phyloP scores from a whole-genome alignment of 1,139 yeast species.

The Blastobotrys illinoisensis region DNA sequence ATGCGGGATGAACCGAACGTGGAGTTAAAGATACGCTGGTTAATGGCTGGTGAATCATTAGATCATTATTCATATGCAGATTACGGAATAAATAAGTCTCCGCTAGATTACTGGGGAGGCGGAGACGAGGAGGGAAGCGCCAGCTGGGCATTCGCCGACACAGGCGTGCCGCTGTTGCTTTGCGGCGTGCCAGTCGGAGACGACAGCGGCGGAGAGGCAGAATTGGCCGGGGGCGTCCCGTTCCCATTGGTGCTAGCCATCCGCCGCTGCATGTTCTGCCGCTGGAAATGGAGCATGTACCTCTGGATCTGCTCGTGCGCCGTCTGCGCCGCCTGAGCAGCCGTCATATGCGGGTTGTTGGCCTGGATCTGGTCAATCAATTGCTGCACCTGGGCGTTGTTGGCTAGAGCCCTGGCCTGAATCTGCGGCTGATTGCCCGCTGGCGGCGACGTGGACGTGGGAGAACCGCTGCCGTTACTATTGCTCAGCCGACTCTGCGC shows the following conservation, averaged over 20 bases:
- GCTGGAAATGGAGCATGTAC: slow-evolving; percentile 30
- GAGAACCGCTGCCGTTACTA: slow-evolving; percentile 1
- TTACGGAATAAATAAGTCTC: not conserved
- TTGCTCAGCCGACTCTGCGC: slow-evolving; percentile 1
- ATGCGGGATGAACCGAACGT: slow-evolving; percentile 40
- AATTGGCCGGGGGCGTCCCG: not conserved
- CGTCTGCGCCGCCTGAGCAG: slow-evolving; percentile 65
- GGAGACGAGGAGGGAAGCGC: not conserved
- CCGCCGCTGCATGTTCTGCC: slow-evolving; percentile 32
- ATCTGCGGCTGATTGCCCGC: not conserved
- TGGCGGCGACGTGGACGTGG: slow-evolving; percentile 1
- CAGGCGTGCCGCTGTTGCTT: not conserved
- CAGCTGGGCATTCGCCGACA: not conserved
- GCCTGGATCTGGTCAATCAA: slow-evolving; percentile 62
- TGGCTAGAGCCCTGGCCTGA: not conserved
- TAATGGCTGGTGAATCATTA: not conserved
- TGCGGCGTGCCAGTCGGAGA: not conserved
- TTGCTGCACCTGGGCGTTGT: slow-evolving; percentile 12
- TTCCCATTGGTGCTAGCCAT: not conserved
- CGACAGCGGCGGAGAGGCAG: not conserved
- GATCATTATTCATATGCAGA: not conserved
- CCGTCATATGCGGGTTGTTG: slow-evolving; percentile 62
- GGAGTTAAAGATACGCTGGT: slow-evolving; percentile 26
- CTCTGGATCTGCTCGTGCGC: slow-evolving; percentile 67
- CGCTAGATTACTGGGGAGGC: not conserved